Base-by-base conservation (phyloP, 805 yeast species). In the Metschnikowia kunwiensis region DNA sequence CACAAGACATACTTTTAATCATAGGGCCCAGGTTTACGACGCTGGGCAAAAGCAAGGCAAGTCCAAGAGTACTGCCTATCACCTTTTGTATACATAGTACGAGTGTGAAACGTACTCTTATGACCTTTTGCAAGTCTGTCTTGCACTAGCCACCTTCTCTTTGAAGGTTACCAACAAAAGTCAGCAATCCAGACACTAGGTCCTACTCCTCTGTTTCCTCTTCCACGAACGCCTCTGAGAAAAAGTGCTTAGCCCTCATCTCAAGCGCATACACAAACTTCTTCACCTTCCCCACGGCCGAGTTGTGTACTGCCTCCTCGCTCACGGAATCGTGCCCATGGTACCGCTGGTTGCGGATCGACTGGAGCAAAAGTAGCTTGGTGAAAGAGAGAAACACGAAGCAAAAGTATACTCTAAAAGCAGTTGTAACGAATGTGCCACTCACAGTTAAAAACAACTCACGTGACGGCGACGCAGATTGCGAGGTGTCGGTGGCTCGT, bases 391-490 rank as follows among this genome's bases (percentile, higher is more conserved):
- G 53, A 16, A 82, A 51, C 9, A 81, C 67, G 42, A 77, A 58
- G 26, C 77, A 75, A 59, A 78, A 81, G 59, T 84, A 84, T 16
- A 79, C 34, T 47, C 89, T 70, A 11, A 70, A 40, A 1, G 59
- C 60, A 2, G 74, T 64, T 10, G 80, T 70, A 4, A 65, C 47
- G 6, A 78, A 27, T 0, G 80, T 75, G 7, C 77, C 60, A 8
- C 74, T 46, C 9, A 77, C 58, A 5, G 83, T 81, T 47, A 79
- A 60, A 34, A 76, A 75, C 44, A 80, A 67, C 53, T 84, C 74
- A 35, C 72, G 48, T 5, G 58, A 53, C 33, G 76, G 76, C 0
- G 85, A 67, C 1, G 91, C 91, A 26, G 86, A 78, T 52, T 80
- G 85, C 3, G 77, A 64, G 1, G 36, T 19, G 24, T 42, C 47